phyloP scores from a whole-genome alignment of 148 eudicot genomes.

The Nepenthes gracilis region DNA sequence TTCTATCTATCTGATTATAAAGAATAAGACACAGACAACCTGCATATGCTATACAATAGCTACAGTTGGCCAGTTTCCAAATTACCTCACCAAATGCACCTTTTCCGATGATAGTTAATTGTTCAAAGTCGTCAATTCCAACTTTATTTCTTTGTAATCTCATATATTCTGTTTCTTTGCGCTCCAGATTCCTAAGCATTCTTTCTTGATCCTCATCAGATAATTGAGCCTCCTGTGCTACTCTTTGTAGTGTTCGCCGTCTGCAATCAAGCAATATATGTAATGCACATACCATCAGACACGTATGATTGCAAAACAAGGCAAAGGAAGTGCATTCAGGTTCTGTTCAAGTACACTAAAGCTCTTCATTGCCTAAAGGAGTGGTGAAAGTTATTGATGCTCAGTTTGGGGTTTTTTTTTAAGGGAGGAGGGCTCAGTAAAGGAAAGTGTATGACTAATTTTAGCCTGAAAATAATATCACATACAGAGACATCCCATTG shows the following conservation, averaged over 20 bases:
- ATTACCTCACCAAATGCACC: constrained; percentile 76
- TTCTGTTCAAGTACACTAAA: too few species aligned
- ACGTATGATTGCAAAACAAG: too few species aligned
- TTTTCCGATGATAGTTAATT: constrained; percentile 54
- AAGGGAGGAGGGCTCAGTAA: too few species aligned
- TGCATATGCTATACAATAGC: background rate
- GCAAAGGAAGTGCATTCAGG: too few species aligned
- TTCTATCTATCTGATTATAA: background rate
- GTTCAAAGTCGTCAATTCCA: constrained; percentile 73
- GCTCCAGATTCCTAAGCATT: constrained; percentile 58
- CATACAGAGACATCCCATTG: too few species aligned
- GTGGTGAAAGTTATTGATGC: too few species aligned
- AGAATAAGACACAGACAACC: background rate
- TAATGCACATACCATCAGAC: background rate
- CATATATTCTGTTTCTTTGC: constrained; percentile 57
- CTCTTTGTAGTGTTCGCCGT: constrained; percentile 45
- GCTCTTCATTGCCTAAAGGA: too few species aligned
- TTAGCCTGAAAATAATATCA: too few species aligned
- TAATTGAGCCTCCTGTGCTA: constrained; percentile 46
- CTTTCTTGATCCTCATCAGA: constrained; percentile 54
- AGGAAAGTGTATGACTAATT: too few species aligned
- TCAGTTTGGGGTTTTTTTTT: too few species aligned
- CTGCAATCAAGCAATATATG: constrained; percentile 11
- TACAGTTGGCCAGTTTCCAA: background rate
- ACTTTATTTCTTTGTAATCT: constrained; percentile 69